phyloP scores from a whole-genome alignment of 1,284 basidiomycete species.

The Sporisorium graminicola region DNA sequence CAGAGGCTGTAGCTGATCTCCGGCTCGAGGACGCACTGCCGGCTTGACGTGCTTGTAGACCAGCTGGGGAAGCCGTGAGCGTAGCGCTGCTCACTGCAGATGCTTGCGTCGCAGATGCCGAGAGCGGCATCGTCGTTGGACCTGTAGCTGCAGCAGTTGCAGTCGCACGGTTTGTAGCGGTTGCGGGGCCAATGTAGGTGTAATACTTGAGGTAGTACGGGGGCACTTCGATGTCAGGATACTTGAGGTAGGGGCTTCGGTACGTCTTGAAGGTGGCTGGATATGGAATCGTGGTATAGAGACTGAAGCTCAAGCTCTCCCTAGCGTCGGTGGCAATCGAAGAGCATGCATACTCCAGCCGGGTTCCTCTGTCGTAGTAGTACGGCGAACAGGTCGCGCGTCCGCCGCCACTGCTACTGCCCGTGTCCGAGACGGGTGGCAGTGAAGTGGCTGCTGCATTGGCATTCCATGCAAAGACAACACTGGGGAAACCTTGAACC shows the following conservation, averaged over 20 bases:
- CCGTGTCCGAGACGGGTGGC: background rate
- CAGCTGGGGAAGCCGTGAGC: background rate
- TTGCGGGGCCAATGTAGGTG: background rate
- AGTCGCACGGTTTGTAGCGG: background rate
- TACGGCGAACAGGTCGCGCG: slow-evolving; percentile 1
- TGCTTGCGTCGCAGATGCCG: background rate
- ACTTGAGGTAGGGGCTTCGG: no score
- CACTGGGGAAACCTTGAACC: background rate
- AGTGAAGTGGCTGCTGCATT: background rate
- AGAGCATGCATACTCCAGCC: background rate
- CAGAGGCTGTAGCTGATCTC: background rate
- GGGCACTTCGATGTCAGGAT: background rate
- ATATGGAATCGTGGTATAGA: slow-evolving; percentile 7
- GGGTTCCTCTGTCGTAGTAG: background rate
- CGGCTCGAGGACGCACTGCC: background rate
- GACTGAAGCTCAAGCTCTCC: background rate
- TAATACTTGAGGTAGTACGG: slow-evolving; percentile 9
- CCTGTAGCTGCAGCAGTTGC: background rate
- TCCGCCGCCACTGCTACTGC: background rate
- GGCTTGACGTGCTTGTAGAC: background rate
- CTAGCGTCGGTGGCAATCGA: slow-evolving; percentile 6
- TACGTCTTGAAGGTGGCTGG: background rate
- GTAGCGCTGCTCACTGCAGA: background rate
- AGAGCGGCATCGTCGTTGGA: background rate
- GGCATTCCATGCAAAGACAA: slow-evolving; percentile 12